Conservation (phyloP, 176 grass and related monocot genomes). For the Bonia amplexicaulis region DNA sequence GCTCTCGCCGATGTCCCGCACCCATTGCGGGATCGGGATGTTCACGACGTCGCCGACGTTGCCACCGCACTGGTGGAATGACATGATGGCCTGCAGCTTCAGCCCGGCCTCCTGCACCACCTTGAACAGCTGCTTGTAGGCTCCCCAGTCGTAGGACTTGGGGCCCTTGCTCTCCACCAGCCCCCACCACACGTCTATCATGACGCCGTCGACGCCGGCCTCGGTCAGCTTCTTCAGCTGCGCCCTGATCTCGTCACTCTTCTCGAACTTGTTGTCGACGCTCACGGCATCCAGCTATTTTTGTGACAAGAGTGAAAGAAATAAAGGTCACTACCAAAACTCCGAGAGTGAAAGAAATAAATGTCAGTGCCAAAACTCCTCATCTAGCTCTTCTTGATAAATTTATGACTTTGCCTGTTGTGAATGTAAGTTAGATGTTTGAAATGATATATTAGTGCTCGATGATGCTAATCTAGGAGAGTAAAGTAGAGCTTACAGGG, state of each 20-base stretch:
- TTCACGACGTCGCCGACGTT: conserved; percentile 64
- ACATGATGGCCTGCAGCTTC: conserved; percentile 88
- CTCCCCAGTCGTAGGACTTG: conserved; percentile 51
- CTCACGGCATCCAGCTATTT: conserved; percentile 48
- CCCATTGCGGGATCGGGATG: conserved; percentile 70
- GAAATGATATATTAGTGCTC: background rate
- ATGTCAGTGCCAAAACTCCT: background rate
- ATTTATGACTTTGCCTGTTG: background rate
- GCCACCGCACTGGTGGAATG: conserved; percentile 85
- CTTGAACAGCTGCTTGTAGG: conserved; percentile 69
- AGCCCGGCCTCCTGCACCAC: conserved; percentile 64
- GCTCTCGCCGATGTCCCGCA: conserved; percentile 24
- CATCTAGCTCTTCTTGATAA: background rate
- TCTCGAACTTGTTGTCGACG: conserved; percentile 43
- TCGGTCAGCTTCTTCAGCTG: conserved; percentile 47
- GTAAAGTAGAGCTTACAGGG: conserved; percentile 40
- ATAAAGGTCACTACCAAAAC: background rate
- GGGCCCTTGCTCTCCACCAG: conserved; percentile 58
- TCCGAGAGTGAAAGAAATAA: background rate
- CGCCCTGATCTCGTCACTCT: conserved; percentile 36
- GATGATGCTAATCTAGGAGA: background rate
- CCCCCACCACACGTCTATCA: conserved; percentile 97
- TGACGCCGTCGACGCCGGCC: conserved; percentile 64
- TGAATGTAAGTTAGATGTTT: background rate
- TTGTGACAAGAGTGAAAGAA: background rate